These are phyloP conservation scores for Zygosaccharomyces bailii DNA, from an alignment of 805 yeast species.

Conservation along the genomic window DNA sequence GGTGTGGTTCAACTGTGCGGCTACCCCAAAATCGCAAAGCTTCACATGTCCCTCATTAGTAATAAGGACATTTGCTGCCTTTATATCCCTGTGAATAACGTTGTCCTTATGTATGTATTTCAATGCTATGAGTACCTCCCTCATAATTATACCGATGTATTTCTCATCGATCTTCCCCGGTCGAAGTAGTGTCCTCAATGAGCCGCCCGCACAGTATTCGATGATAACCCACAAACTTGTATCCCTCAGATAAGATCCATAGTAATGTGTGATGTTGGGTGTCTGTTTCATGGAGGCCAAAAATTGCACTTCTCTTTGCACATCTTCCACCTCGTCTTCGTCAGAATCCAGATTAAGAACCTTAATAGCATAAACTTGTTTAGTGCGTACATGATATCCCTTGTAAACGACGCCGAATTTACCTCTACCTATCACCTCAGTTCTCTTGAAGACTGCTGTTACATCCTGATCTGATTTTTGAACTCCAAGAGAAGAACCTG, in stretches of 20 bases:
- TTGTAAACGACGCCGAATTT: conserved; percentile 96
- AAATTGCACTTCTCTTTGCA: conserved; percentile 88
- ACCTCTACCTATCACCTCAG: conserved; percentile 93
- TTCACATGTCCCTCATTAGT: conserved; percentile 86
- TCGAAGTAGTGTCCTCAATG: conserved; percentile 75
- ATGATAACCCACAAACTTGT: conserved; percentile 95
- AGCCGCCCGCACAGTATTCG: conserved; percentile 98
- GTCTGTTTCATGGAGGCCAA: conserved; percentile 75
- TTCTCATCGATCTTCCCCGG: conserved; percentile 88
- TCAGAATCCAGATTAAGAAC: conserved; percentile 88
- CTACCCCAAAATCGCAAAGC: conserved; percentile 97
- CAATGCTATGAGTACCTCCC: conserved; percentile 78
- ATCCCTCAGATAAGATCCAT: conserved; percentile 81
- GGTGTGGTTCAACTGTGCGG: conserved; percentile 80
- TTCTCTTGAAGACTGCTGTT: conserved; percentile 57
- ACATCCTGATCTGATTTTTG: conserved; percentile 26
- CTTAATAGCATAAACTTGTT: conserved; percentile 85
- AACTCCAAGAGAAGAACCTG: not conserved
- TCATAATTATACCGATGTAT: conserved; percentile 74
- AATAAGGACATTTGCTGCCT: conserved; percentile 91
- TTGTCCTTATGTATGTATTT: conserved; percentile 81
- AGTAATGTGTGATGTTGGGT: conserved; percentile 91
- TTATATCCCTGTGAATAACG: conserved; percentile 92
- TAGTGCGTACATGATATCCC: conserved; percentile 67
- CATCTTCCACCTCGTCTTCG: conserved; percentile 91